Evolutionary conservation across 345 rosid species (phyloP).

Genomic region (Syzygium jambos): DNA sequence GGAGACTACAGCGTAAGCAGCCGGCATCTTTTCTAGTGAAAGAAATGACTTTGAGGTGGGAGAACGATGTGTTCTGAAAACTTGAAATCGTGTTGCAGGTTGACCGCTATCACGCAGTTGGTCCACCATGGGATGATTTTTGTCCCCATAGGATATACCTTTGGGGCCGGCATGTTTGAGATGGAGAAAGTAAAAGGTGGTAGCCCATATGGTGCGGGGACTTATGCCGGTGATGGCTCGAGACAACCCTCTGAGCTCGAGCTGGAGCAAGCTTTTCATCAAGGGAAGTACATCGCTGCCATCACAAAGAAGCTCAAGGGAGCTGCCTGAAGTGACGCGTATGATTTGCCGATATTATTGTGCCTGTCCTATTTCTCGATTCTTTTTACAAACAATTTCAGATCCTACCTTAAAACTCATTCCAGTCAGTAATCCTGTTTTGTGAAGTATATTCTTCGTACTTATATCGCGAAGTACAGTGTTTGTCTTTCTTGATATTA

Average conservation of each 20-base stretch:
- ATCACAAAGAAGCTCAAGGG: conserved; percentile 89
- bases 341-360: not conserved
- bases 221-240: conserved; percentile 84
- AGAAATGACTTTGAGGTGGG: not conserved
- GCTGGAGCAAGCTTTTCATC: conserved; percentile 88
- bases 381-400: not conserved
- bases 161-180: conserved; percentile 97
- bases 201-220: conserved; percentile 94
- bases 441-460: not conserved
- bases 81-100: conserved; percentile 21
- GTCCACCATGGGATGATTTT: conserved; percentile 96
- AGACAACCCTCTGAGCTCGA: conserved; percentile 83
- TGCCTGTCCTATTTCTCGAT: not conserved
- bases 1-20: conserved; percentile 88
- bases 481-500: not conserved
- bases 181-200: conserved; percentile 93
- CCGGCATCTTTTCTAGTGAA: not conserved
- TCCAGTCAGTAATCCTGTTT: not conserved
- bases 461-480: not conserved
- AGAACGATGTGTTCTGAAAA: not conserved
- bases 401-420: not conserved
- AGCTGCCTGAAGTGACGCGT: conserved; percentile 20
- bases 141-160: conserved; percentile 90
- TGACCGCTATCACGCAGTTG: conserved; percentile 93
- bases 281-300: conserved; percentile 84